Base-by-base conservation (phyloP, 2,329 filamentous ascomycete species). In the Fusarium staphyleae region DNA sequence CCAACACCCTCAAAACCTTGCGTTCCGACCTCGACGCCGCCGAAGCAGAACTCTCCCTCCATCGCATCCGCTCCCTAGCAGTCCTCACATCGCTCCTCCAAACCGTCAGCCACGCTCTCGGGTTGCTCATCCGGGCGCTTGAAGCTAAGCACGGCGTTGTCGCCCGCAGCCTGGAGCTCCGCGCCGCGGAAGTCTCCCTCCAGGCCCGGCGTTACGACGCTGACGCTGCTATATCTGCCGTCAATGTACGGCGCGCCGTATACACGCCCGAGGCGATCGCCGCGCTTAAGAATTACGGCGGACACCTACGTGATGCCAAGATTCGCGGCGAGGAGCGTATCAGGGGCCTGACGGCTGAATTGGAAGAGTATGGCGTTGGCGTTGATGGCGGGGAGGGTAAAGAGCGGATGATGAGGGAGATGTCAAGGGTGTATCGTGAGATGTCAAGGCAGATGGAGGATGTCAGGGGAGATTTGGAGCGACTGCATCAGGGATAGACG, bases 121-220 rank as follows among this genome's bases (percentile, higher is more conserved):
- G 72, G 1, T 68, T 72, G 13, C 75, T 85, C 1, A 66, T 84
- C n/a, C 77, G 77, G 46, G 67, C 75, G 3, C 75, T 86, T 2
- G 83, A 86, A 57, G 73, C 77, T 3, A 85, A 85, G 60, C 82
- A 85, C 66, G 79, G 80, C 24, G 72, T 77, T 15, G 71, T 82
- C 4, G 80, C 81, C 2, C 75, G 79, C 4, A 78, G 74, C 12
- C 72, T 84, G 3, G 79, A 81, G 61, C 75, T 84, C n/a, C 75
- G 76, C 33, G 81, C 81, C 19, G 67, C 73, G 2, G 73, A 78
- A 28, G 72, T 78, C 1, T 70, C 75, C 0, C 71, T 82, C 2
- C 67, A 72, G 4, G 79, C 82, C 1, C 74, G 76, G 48, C 67
- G 69, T 13, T 74, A 75, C 35, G 73, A 77, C 22, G 61, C 71